Evolutionary conservation across 352 stramenopile species (phyloP).

Genomic region (Hyaloperonospora arabidopsidis): DNA sequence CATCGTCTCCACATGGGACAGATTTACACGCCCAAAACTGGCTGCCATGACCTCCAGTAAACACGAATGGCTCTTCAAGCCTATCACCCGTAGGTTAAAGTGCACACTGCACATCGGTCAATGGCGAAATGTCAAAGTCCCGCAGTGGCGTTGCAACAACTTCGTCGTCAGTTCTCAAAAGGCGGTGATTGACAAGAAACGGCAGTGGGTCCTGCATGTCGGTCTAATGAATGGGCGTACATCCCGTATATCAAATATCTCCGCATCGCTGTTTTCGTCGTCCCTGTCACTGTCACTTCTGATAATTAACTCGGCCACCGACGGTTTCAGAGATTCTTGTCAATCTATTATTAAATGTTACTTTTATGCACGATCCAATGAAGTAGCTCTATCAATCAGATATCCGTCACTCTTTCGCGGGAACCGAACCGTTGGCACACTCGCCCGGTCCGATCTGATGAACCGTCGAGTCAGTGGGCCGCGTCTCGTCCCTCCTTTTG

Average conservation of each 20-base stretch:
- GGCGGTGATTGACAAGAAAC: conserved; percentile 13
- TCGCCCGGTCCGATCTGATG: conserved; percentile 2
- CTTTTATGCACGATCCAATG: conserved; percentile 9
- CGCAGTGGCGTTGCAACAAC: conserved; percentile 6
- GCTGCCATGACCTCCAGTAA: conserved; percentile 4
- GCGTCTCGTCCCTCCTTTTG: conserved; percentile 2
- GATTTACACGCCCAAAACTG: conserved; percentile 5
- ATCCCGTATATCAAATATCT: conserved; percentile 1
- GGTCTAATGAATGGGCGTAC: conserved; percentile 10
- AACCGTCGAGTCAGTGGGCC: conserved; percentile 29
- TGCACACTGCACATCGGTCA: background rate
- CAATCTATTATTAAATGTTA: background rate
- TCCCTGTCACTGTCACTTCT: conserved; percentile 11
- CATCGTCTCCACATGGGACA: conserved; percentile 10
- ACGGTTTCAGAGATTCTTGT: background rate
- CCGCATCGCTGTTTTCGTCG: background rate
- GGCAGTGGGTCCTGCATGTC: conserved; percentile 13
- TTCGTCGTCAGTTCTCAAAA: conserved; percentile 6
- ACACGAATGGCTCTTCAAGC: conserved; percentile 9
- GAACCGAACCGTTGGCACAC: conserved; percentile 19
- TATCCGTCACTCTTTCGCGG: conserved; percentile 8
- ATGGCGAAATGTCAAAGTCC: conserved; percentile 2
- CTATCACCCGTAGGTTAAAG: conserved; percentile 8
- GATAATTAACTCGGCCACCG: conserved; percentile 17
- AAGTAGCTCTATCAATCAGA: conserved; percentile 8